A percentile compares a stretch with the other conserved stretches of the same genome.
Evolutionary conservation across 2,329 filamentous ascomycete genomes (phyloP).

Genomic region (Plectosphaerella sp.): DNA sequence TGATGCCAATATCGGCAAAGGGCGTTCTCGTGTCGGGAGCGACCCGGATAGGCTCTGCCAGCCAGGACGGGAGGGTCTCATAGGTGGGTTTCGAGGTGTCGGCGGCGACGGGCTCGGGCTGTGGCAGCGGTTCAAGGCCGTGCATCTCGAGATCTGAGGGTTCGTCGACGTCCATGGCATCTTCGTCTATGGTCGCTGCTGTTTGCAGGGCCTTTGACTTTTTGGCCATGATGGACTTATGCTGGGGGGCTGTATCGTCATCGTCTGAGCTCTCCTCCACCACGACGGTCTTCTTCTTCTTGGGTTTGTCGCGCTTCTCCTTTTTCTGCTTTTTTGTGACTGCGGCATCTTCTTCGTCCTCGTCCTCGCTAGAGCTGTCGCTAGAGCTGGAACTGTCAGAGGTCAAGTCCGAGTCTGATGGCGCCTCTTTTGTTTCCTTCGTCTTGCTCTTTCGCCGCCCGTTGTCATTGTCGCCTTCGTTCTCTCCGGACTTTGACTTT

Average conservation of each 20-base stretch:
- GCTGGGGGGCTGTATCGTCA: slow-evolving; percentile 26
- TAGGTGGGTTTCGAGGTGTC: slow-evolving; percentile 60
- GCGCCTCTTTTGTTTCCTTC: not conserved
- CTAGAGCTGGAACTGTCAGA: slow-evolving; percentile 7
- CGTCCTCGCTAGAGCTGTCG: slow-evolving; percentile 12
- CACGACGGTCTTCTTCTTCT: slow-evolving; percentile 15
- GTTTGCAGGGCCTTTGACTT: slow-evolving; percentile 50
- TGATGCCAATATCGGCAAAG: slow-evolving; percentile 62
- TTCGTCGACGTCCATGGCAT: slow-evolving; percentile 22
- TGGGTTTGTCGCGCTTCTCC: slow-evolving; percentile 16
- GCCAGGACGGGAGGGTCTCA: slow-evolving; percentile 76
- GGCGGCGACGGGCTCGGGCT: slow-evolving; percentile 61
- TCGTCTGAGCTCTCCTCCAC: slow-evolving; percentile 19
- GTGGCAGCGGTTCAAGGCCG: slow-evolving; percentile 76
- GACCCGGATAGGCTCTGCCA: slow-evolving; percentile 69
- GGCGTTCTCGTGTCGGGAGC: slow-evolving; percentile 52
- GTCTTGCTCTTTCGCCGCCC: slow-evolving; percentile 10
- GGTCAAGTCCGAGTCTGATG: too few relatives aligned
- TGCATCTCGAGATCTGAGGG: slow-evolving; percentile 47
- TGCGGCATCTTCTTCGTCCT: slow-evolving; percentile 12
- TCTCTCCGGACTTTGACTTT: slow-evolving; percentile 19
- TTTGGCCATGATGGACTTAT: slow-evolving; percentile 51
- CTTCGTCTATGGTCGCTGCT: slow-evolving; percentile 33
- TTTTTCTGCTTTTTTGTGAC: slow-evolving; percentile 10
- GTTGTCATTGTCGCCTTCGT: too few relatives aligned